Conservation (phyloP, 768 basidiomycete genomes). For the Boletus huronensis region DNA sequence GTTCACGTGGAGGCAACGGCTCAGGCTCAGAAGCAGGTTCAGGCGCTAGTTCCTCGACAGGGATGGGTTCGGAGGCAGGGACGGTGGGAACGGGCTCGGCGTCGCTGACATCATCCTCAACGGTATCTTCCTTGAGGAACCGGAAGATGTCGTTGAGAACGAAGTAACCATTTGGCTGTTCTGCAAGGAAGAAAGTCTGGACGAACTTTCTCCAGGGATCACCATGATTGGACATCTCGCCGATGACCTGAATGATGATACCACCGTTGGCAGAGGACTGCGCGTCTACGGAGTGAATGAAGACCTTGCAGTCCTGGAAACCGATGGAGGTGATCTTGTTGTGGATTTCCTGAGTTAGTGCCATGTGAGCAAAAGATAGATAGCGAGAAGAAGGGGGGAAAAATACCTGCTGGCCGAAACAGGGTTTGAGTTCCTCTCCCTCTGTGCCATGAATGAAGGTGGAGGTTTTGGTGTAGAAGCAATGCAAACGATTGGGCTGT, state of each 20-base stretch:
- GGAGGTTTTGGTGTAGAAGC: conserved; percentile 97
- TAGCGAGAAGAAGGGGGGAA: conserved; percentile 1
- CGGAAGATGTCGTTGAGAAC: conserved; percentile 99
- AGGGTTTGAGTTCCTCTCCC: conserved; percentile 88
- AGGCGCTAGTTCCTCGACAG: conserved; percentile 32
- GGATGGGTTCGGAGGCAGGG: conserved; percentile 34
- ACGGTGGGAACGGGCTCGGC: conserved; percentile 36
- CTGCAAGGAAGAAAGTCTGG: conserved; percentile 99
- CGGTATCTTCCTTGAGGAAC: conserved; percentile 93
- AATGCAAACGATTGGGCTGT: conserved; percentile 92
- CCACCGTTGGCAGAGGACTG: conserved; percentile 93
- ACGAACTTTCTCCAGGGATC: conserved; percentile 98
- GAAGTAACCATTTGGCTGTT: conserved; percentile 98
- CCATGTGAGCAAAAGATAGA: conserved; percentile 3
- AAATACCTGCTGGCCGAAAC: conserved; percentile 88
- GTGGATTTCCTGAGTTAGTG: conserved; percentile 79
- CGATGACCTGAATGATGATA: conserved; percentile 98
- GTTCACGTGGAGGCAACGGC: conserved; percentile 33
- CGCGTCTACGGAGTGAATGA: conserved; percentile 97
- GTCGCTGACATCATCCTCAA: conserved; percentile 71
- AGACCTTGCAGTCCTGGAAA: conserved; percentile 97
- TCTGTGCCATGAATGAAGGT: conserved; percentile 97
- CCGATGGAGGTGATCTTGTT: conserved; percentile 91
- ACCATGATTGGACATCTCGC: conserved; percentile 94
- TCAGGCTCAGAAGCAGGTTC: conserved; percentile 27